phyloP scores from a whole-genome alignment of 176 grass and related monocot genomes.

The Zea mays region Zm-B73-REFERENCE-NAM-5.0 NC_050097.1:41381501-41382000 shows the following conservation, averaged over 20 bases:
- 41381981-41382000: too few species aligned
- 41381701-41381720: constrained; percentile 39
- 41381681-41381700: constrained; percentile 48
- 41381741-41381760: constrained; percentile 57
- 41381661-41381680: constrained; percentile 45
- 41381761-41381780: constrained; percentile 61
- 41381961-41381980: too few species aligned
- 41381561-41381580: constrained; percentile 70
- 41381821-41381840: background rate
- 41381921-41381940: background rate
- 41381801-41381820: background rate
- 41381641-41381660: constrained; percentile 61
- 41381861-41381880: background rate
- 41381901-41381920: background rate
- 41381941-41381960: background rate
- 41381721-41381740: constrained; percentile 61
- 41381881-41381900: background rate
- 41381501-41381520: constrained; percentile 42
- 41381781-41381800: constrained; percentile 27
- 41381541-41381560: constrained; percentile 84
- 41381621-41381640: constrained; percentile 58
- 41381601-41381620: constrained; percentile 63
- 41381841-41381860: background rate
- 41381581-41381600: constrained; percentile 69
- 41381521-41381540: constrained; percentile 69